A percentile compares a stretch with the other conserved stretches of the same genome.
These are phyloP conservation scores for Chlorophyllum brunneum DNA, from an alignment of 768 basidiomycete species.

Conservation along the genomic window DNA sequence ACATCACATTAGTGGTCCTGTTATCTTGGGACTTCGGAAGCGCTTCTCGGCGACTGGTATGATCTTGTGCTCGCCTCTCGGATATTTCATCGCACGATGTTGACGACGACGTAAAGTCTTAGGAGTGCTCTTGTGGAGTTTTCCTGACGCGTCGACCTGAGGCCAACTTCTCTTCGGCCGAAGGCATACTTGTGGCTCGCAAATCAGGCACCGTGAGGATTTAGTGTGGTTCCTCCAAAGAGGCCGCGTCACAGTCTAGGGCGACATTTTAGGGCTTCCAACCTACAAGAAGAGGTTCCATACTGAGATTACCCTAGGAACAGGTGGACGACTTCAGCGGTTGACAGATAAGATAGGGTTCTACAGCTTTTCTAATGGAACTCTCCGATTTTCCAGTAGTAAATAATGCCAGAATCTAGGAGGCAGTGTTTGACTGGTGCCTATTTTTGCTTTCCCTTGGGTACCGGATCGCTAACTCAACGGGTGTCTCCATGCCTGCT, in stretches of 20 bases:
- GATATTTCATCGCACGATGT: not conserved
- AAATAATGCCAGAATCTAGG: too few relatives aligned
- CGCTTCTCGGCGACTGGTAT: not conserved
- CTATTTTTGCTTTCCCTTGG: conserved; percentile 4
- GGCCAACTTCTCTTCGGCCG: conserved; percentile 3
- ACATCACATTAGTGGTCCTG: not conserved
- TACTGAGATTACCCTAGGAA: too few relatives aligned
- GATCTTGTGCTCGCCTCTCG: not conserved
- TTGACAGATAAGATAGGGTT: too few relatives aligned
- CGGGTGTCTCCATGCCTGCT: not conserved
- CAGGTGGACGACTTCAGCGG: too few relatives aligned
- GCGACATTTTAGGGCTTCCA: not conserved
- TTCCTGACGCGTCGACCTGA: not conserved
- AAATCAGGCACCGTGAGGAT: conserved; percentile 3
- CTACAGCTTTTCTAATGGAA: too few relatives aligned
- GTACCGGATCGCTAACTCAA: conserved; percentile 4
- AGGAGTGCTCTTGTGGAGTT: not conserved
- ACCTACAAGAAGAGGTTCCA: too few relatives aligned
- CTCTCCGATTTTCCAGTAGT: too few relatives aligned
- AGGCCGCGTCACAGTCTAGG: too few relatives aligned
- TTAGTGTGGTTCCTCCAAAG: not conserved
- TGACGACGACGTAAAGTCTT: not conserved
- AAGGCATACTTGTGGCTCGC: not conserved
- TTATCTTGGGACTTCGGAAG: too few relatives aligned
- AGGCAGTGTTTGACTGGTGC: not conserved